Percentiles rank a stretch among this genome's conserved stretches.
Evolutionary conservation across 257 asterid species (phyloP).

Genomic region (Solanum neorickii): DNA sequence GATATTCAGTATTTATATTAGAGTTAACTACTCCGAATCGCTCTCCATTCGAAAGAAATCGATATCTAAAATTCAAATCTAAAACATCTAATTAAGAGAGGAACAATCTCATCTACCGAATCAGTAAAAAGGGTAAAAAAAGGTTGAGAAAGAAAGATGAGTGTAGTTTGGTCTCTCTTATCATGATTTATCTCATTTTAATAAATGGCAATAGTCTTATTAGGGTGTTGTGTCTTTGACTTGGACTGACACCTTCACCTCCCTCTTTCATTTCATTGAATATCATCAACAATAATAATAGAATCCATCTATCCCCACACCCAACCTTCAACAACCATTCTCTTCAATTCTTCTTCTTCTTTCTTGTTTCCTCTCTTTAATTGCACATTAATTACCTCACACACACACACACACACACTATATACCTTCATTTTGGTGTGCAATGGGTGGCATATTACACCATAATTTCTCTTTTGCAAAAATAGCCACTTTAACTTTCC

Average conservation of each 20-base stretch:
- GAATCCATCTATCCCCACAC: neutral
- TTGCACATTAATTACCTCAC: neutral
- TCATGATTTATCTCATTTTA: neutral
- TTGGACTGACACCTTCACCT: neutral
- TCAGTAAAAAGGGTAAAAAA: neutral
- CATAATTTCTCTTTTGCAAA: neutral
- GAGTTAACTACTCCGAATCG: too few relatives aligned
- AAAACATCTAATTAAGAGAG: neutral
- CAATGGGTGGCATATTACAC: neutral
- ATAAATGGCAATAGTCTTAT: neutral
- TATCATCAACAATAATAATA: neutral
- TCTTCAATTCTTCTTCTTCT: neutral
- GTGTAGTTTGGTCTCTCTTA: neutral
- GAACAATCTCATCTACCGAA: too few relatives aligned
- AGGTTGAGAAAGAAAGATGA: neutral
- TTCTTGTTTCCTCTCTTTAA: neutral
- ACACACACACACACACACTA: neutral
- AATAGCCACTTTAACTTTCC: neutral
- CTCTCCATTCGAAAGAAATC: accelerated
- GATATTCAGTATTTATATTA: too few relatives aligned
- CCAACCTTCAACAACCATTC: neutral
- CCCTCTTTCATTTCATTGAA: neutral
- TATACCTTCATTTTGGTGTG: neutral
- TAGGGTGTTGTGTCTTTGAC: neutral
- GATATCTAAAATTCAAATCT: accelerated